Conservation (phyloP, 306 rosid species). For the Benincasa hispida region DNA sequence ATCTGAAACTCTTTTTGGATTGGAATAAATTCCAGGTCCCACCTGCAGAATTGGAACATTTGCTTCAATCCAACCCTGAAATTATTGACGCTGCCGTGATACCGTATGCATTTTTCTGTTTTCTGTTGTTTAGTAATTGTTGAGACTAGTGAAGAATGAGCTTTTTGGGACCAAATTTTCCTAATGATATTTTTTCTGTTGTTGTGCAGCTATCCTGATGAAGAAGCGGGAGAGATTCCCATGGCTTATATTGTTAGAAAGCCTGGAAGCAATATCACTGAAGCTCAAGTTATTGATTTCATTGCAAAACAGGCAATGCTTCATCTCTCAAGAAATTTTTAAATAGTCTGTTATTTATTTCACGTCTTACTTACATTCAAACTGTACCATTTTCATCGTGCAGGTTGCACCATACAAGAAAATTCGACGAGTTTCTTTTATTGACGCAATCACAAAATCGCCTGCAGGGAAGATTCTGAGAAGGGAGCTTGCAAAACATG, state of each 20-base stretch:
- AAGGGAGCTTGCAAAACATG: slow-evolving; percentile 52
- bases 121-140: no score
- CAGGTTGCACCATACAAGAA: slow-evolving; percentile 96
- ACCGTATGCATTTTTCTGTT: slow-evolving; percentile 42
- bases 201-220: slow-evolving; percentile 64
- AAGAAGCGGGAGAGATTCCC: slow-evolving; percentile 83
- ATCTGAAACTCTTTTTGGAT: background rate
- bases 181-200: background rate
- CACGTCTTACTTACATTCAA: background rate
- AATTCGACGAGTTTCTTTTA: slow-evolving; percentile 58
- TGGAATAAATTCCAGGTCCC: slow-evolving; percentile 56
- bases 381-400: background rate
- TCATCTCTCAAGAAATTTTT: background rate
- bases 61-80: slow-evolving; percentile 57
- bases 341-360: background rate
- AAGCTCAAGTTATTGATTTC: slow-evolving; percentile 44
- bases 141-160: background rate
- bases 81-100: slow-evolving; percentile 77
- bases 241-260: slow-evolving; percentile 88
- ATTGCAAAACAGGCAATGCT: slow-evolving; percentile 58
- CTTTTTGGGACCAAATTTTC: background rate
- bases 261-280: slow-evolving; percentile 52
- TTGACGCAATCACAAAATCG: slow-evolving; percentile 62
- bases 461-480: slow-evolving; percentile 82
- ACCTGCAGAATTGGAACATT: slow-evolving; percentile 77